These are phyloP conservation scores for Nitzschia sp. DNA, from an alignment of 108 stramenopile species.

Conservation along the genomic window DNA sequence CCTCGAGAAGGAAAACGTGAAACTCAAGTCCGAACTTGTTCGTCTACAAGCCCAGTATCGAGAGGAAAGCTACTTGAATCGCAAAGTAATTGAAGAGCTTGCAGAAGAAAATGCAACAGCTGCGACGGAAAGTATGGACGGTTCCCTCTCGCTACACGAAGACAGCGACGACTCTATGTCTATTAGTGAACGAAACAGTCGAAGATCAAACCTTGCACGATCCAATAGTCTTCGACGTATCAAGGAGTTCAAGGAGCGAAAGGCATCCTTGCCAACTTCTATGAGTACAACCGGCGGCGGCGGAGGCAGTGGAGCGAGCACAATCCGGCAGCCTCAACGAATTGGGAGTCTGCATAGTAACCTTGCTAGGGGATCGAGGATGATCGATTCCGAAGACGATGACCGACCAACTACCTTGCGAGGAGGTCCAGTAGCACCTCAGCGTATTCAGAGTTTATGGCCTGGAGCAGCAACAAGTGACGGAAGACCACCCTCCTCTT, in stretches of 20 bases:
- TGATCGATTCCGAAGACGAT: neutral
- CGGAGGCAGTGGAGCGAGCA: neutral
- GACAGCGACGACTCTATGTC: neutral
- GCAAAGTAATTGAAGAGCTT: neutral
- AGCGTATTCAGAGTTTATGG: neutral
- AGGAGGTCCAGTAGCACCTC: neutral
- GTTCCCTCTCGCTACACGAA: neutral
- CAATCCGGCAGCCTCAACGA: neutral
- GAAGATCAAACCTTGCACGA: neutral
- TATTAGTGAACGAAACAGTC: neutral
- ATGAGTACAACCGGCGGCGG: neutral
- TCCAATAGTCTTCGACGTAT: neutral
- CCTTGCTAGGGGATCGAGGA: neutral
- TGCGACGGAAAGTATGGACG: neutral
- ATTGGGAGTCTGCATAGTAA: neutral
- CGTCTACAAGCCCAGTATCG: neutral
- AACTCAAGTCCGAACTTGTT: neutral
- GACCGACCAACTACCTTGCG: neutral
- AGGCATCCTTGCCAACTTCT: neutral
- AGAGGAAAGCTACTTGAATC: neutral
- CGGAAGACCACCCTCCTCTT: neutral
- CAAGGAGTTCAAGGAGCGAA: neutral
- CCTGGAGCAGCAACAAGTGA: neutral
- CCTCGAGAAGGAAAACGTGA: neutral
- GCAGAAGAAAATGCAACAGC: neutral